Conservation (phyloP, 345 rosid genomes). For the Rubroshorea leprosula region DNA sequence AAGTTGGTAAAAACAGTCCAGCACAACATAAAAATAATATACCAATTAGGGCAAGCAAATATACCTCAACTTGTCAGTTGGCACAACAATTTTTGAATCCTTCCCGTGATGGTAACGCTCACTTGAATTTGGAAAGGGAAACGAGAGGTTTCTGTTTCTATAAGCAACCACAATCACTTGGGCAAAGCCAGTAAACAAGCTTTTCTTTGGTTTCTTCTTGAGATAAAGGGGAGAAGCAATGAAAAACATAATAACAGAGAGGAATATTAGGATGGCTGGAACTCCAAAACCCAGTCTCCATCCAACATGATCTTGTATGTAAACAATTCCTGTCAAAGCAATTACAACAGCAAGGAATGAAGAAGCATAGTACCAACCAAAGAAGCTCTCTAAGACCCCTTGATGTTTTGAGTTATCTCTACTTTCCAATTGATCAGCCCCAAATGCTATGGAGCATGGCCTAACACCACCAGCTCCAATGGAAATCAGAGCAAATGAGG, state of each 20-base stretch:
- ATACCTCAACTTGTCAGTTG: conserved; percentile 52
- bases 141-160: conserved; percentile 40
- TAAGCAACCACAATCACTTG: conserved; percentile 46
- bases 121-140: conserved; percentile 33
- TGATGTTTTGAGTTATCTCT: conserved; percentile 45
- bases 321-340: conserved; percentile 51
- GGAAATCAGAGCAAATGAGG: conserved; percentile 46
- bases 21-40: conserved; percentile 2
- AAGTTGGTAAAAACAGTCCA: no score
- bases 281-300: conserved; percentile 57
- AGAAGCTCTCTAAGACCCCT: conserved; percentile 52
- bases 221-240: conserved; percentile 47
- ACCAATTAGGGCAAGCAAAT: neutral
- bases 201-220: conserved; percentile 33
- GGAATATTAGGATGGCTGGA: conserved; percentile 52
- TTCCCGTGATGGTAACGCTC: conserved; percentile 42
- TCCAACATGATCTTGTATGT: conserved; percentile 58
- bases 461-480: conserved; percentile 72
- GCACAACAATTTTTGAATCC: conserved; percentile 39
- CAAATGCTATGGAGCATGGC: conserved; percentile 72
- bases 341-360: conserved; percentile 40
- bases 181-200: conserved; percentile 45
- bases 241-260: conserved; percentile 36
- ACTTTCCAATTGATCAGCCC: conserved; percentile 60
- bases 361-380: conserved; percentile 64